These are phyloP conservation scores for Cenococcum geophilum DNA, from an alignment of 495 filamentous ascomycete species.

Conservation along the genomic window DNA sequence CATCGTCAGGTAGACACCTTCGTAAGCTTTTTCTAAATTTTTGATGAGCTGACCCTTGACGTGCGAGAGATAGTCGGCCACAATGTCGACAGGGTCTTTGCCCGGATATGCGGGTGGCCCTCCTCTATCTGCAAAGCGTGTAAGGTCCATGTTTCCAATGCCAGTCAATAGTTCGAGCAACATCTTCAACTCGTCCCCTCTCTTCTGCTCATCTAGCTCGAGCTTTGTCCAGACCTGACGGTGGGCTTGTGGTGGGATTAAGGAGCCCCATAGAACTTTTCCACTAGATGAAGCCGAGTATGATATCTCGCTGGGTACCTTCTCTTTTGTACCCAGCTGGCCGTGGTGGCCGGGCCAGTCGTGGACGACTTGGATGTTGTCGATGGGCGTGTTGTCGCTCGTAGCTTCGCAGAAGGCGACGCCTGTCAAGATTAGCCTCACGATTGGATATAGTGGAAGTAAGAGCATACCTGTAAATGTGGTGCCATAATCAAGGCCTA, in stretches of 20 bases:
- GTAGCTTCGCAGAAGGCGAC: slow-evolving; percentile 20
- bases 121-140: not conserved
- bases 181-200: slow-evolving; percentile 6
- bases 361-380: slow-evolving; percentile 14
- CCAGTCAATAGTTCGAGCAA: not conserved
- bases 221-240: slow-evolving; percentile 22
- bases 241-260: slow-evolving; percentile 9
- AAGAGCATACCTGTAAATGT: slow-evolving; percentile 13
- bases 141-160: slow-evolving; percentile 3
- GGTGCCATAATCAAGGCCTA: slow-evolving; percentile 21
- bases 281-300: not conserved
- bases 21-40: slow-evolving; percentile 11
- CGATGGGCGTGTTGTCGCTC: not conserved
- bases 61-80: slow-evolving; percentile 15
- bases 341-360: slow-evolving; percentile 17
- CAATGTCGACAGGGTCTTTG: slow-evolving; percentile 15
- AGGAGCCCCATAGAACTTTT: slow-evolving; percentile 14
- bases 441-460: not conserved
- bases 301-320: slow-evolving; percentile 20
- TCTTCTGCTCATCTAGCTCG: slow-evolving; percentile 10
- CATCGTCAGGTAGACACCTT: slow-evolving; percentile 8
- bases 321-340: slow-evolving; percentile 21
- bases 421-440: slow-evolving; percentile 2
- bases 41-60: slow-evolving; percentile 14
- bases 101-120: slow-evolving; percentile 1